Base-by-base conservation (phyloP, 163 green algal genomes). In the Botryococcus braunii region DNA sequence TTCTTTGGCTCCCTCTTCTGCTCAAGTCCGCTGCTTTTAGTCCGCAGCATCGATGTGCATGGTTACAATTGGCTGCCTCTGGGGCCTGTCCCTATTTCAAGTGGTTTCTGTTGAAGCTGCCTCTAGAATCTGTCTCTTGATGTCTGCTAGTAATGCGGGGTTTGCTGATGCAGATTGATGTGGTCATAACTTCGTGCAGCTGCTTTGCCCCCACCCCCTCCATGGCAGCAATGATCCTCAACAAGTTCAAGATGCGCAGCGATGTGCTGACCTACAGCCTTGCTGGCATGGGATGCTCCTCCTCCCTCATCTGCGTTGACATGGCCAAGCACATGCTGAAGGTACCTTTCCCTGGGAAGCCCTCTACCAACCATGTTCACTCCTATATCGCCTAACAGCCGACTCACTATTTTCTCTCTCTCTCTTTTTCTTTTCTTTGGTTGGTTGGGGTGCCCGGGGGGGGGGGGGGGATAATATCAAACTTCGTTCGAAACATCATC, bases 231-330 rank as follows among this genome's bases (percentile, higher is more conserved):
- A 55, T 37, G 39, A 21, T 68, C 7, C 80, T 96, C 65, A 93
- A 95, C 82, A 76, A 86, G 62, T 96, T 94, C 77, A 87, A 88
- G 61, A 91, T 96, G 89, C 71, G 87, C 0, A 76, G 77, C 32
- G 79, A 93, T 69, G 71, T 94, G 21, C 71, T 84, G 11, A 72
- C 79, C 0, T 93, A 82, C 79, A 86, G 85, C 61, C 72, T 89
- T 49, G 75, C 69, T 32, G 77, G 81, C 62, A 87, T 86, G 85
- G 80, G 84, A 38, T 88, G 71, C 73, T 81, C 62, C 11, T 27
- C 62, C 11, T 69, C 62, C 29, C 40, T 69, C 25, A 8, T 69
- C 17, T 61, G 62, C 62, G 43, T 57, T 25, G 62, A 69, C 62
- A 7, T 69, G 41, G 62, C 62, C 62, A 56, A 37, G 8, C 40